These are phyloP conservation scores for Atkinsonella hypoxylon DNA, from an alignment of 2,329 filamentous ascomycete species.

Conservation along the genomic window DNA sequence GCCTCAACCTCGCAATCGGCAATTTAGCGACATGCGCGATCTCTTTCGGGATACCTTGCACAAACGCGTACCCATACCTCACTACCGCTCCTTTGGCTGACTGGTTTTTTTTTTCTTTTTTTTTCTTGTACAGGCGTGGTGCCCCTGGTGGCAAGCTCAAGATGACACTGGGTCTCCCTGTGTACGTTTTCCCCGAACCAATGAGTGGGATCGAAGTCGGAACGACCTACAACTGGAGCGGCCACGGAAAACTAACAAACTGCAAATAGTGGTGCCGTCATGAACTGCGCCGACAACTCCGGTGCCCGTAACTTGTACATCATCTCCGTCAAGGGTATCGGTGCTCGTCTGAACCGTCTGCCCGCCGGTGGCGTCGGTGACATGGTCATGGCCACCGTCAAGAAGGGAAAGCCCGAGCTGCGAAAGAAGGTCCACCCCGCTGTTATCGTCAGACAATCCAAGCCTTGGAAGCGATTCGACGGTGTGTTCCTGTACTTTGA, in stretches of 20 bases:
- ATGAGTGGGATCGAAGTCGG: conserved; percentile 3
- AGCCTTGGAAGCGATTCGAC: conserved; percentile 98
- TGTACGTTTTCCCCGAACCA: conserved; percentile 50
- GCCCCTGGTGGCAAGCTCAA: conserved; percentile 99
- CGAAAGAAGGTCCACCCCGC: conserved; percentile 99
- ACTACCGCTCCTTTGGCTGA: neutral
- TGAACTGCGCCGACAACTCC: conserved; percentile 99
- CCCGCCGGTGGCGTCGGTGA: conserved; percentile 96
- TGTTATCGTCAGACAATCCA: conserved; percentile 96
- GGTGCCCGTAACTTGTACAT: conserved; percentile 99
- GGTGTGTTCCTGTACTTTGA: conserved; percentile 99
- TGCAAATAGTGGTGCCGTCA: conserved; percentile 74
- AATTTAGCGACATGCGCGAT: conserved; percentile 3
- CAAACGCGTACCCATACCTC: neutral
- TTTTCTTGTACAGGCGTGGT: conserved; percentile 50
- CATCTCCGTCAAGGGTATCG: conserved; percentile 98
- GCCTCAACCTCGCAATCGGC: neutral
- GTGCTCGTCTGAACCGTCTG: conserved; percentile 93
- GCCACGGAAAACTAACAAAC: conserved; percentile 3
- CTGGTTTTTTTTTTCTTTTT: conserved; percentile 2
- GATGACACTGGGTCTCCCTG: conserved; percentile 99
- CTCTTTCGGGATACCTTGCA: neutral
- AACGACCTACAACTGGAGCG: neutral
- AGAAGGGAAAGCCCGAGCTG: conserved; percentile 99
- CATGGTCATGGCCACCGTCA: conserved; percentile 99